Base-by-base conservation (phyloP, 208 protist genomes). In the Phytomonas sp. region DNA sequence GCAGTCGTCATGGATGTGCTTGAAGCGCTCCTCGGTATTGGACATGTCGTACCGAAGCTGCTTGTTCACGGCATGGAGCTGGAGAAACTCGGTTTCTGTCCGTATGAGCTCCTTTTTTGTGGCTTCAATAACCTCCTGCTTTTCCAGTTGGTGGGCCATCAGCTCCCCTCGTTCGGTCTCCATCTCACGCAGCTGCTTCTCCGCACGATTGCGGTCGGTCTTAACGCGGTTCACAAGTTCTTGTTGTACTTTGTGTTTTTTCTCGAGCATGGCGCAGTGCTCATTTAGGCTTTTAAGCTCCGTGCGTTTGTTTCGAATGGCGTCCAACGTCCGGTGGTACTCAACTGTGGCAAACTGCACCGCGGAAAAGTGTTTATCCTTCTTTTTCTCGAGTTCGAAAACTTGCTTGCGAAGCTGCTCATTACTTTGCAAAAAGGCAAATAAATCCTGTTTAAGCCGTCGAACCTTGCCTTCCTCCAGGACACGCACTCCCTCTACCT, bases 221-320 rank as follows among this genome's bases (percentile, higher is more conserved):
- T 86, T 82, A n/a, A 99, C 95, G 37, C 83, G 76, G 67, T 99
- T 98, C 71, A 99, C 98, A 26, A 99, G 78, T 66, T 89, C 85
- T 77, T 99, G 92, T 82, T 99, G 97, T 63, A 93, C 77, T 75
- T 98, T 99, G 10, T 98, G 79, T 78, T 98, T 98, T 71, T 89
- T 88, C 76, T 99, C 94, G 61, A 88, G 85, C 5, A 92, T 81
- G 0, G 74, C 82, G 29, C 94, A 84, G 64, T 93, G 76, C 73
- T 98, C 98, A 62, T 98, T 84, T 2, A 99, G 81, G 32, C 95
- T 74, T 30, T 84, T 81, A 12, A 87, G 82, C 45, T 90, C 80
- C 66, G 88, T 84, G 60, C 97, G 88, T 34, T 85, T 67, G 2
- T 88, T 75, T 52, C 97, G 94, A 37, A 98, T 88, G 56, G 98